Conservation (phyloP, 306 rosid genomes). For the Glycine soja region DNA sequence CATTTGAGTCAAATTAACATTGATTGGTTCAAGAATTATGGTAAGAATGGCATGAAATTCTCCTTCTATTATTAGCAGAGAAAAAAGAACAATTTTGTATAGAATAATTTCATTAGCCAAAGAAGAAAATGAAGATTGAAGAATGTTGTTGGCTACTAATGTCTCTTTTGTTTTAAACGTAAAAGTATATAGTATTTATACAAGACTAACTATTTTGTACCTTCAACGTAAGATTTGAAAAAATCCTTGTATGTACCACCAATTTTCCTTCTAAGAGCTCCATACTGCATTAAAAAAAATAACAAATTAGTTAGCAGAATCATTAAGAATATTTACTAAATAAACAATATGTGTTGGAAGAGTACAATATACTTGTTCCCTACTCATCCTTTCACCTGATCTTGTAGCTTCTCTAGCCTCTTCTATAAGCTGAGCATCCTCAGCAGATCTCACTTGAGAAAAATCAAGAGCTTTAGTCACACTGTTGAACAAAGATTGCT, state of each 20-base stretch:
- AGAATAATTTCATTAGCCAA: background rate
- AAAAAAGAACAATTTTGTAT: background rate
- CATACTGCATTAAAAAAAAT: conserved; percentile 59
- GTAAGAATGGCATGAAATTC: background rate
- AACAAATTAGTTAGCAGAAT: background rate
- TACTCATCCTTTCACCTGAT: conserved; percentile 79
- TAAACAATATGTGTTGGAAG: background rate
- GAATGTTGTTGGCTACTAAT: background rate
- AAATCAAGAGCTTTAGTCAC: conserved; percentile 94
- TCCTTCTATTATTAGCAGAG: background rate
- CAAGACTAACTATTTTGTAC: too few relatives aligned
- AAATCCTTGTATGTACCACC: conserved; percentile 98
- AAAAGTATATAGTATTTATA: too few relatives aligned
- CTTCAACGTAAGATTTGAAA: conserved; percentile 89
- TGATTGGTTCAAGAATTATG: background rate
- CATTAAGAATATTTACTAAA: background rate
- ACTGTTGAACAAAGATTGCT: conserved; percentile 73
- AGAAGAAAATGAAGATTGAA: conserved; percentile 4
- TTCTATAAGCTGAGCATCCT: conserved; percentile 85
- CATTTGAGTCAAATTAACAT: background rate
- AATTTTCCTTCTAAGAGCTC: conserved; percentile 92
- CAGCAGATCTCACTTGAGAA: conserved; percentile 75
- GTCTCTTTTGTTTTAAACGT: too few relatives aligned
- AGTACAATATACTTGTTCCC: conserved; percentile 66
- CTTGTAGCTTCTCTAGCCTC: conserved; percentile 79